Conservation (phyloP, 164 flowering plant genomes). For the Chloranthus sessilifolius region DNA sequence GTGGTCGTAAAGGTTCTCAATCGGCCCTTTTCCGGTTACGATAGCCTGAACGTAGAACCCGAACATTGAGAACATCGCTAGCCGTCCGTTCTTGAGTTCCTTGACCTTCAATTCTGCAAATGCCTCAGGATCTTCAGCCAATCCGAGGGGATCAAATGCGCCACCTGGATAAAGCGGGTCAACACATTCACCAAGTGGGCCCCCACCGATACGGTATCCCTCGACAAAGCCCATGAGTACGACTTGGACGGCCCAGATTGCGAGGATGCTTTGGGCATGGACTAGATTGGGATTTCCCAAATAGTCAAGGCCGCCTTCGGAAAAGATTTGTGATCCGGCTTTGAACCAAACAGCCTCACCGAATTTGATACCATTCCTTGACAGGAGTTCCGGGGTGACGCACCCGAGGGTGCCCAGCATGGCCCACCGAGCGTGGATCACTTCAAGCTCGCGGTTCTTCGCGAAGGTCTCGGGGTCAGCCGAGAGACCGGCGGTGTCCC, state of each 20-base stretch:
- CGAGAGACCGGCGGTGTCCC: conserved; percentile 27
- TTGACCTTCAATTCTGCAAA: conserved; percentile 80
- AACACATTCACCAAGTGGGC: conserved; percentile 24
- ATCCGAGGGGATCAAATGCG: conserved; percentile 47
- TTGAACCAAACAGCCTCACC: conserved; percentile 28
- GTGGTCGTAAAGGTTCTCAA: conserved; percentile 74
- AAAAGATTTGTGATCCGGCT: conserved; percentile 27
- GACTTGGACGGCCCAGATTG: conserved; percentile 24
- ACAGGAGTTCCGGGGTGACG: conserved; percentile 21
- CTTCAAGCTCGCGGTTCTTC: conserved; percentile 24
- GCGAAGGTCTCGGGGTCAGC: conserved; percentile 29
- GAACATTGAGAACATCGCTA: conserved; percentile 79
- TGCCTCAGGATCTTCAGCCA: conserved; percentile 82
- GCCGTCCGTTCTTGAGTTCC: conserved; percentile 69
- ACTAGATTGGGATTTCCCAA: conserved; percentile 25
- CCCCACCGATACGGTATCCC: conserved; percentile 23
- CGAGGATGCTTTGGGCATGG: conserved; percentile 28
- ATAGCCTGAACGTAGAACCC: conserved; percentile 86
- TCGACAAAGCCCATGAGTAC: conserved; percentile 27
- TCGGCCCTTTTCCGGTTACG: conserved; percentile 78
- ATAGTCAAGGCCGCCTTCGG: conserved; percentile 24
- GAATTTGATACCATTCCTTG: conserved; percentile 22
- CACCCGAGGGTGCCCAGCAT: conserved; percentile 23
- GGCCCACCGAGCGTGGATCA: conserved; percentile 25
- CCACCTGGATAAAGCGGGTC: conserved; percentile 24